These are phyloP conservation scores for Vitis labrusca DNA, from an alignment of 164 flowering plant species.

Conservation along the genomic window DNA sequence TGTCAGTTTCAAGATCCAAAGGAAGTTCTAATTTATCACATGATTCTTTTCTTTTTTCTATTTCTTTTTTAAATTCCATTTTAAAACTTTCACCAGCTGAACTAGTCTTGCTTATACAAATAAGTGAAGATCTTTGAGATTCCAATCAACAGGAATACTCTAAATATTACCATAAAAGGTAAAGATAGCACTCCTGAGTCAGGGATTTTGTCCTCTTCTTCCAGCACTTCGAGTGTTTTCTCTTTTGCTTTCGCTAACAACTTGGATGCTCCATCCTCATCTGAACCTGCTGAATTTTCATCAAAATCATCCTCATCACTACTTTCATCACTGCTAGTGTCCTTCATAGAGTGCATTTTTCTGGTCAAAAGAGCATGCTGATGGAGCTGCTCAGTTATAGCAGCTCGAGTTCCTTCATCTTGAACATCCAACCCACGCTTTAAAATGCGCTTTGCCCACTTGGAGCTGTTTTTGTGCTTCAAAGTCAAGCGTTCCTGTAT, in stretches of 20 bases:
- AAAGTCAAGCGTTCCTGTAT: conserved; percentile 80
- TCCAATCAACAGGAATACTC: conserved; percentile 1
- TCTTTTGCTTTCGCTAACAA: conserved; percentile 65
- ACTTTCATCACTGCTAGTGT: conserved; percentile 55
- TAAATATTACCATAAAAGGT: conserved; percentile 80
- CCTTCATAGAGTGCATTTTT: conserved; percentile 80
- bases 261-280: conserved; percentile 43
- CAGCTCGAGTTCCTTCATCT: conserved; percentile 91
- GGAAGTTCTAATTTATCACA: neutral
- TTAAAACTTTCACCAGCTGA: neutral
- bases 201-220: conserved; percentile 66
- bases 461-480: conserved; percentile 73
- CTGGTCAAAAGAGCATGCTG: conserved; percentile 70
- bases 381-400: conserved; percentile 79
- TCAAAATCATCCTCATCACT: conserved; percentile 60
- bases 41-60: no score
- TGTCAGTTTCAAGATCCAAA: neutral
- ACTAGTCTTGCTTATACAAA: neutral
- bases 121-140: neutral
- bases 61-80: no score
- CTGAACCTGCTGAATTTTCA: conserved; percentile 38
- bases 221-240: conserved; percentile 55
- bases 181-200: conserved; percentile 72
- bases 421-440: conserved; percentile 72
- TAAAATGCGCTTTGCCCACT: conserved; percentile 79